Conservation (phyloP, 2,329 filamentous ascomycete species). For the Penicillium sp. region DNA sequence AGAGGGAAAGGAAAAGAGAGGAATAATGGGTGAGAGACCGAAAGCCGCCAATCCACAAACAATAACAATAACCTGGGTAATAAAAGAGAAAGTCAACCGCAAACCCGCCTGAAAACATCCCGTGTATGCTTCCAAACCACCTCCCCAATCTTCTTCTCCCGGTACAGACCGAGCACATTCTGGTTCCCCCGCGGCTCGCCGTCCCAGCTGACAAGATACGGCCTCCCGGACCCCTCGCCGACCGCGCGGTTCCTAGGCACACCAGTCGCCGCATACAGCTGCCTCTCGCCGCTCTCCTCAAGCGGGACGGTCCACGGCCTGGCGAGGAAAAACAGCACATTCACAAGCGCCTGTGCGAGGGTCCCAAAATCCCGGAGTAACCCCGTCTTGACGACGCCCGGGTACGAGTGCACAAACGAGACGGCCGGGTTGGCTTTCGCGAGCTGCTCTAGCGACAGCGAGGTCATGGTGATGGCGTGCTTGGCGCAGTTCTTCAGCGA, state of each 20-base stretch:
- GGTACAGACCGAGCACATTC: neutral
- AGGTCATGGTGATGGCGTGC: conserved; percentile 14
- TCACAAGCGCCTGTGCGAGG: neutral
- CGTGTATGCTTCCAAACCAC: neutral
- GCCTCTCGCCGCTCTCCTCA: conserved; percentile 15
- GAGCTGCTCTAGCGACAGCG: neutral
- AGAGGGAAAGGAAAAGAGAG: neutral
- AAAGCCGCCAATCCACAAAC: neutral
- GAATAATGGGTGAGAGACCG: neutral
- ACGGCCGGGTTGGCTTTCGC: neutral
- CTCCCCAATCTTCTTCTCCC: neutral
- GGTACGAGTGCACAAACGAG: conserved; percentile 4
- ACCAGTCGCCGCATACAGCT: conserved; percentile 31
- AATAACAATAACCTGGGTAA: neutral
- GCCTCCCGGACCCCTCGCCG: neutral
- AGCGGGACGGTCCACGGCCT: conserved; percentile 12
- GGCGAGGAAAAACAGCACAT: neutral
- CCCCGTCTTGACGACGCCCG: conserved; percentile 4
- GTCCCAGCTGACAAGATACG: neutral
- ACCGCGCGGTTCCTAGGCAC: neutral
- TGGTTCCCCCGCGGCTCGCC: neutral
- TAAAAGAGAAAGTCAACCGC: neutral
- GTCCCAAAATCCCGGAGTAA: neutral
- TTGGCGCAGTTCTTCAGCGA: conserved; percentile 1
- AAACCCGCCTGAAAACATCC: neutral